Evolutionary conservation across 2,329 filamentous ascomycete species (phyloP).

Genomic region (Orbilia brochopaga): DNA sequence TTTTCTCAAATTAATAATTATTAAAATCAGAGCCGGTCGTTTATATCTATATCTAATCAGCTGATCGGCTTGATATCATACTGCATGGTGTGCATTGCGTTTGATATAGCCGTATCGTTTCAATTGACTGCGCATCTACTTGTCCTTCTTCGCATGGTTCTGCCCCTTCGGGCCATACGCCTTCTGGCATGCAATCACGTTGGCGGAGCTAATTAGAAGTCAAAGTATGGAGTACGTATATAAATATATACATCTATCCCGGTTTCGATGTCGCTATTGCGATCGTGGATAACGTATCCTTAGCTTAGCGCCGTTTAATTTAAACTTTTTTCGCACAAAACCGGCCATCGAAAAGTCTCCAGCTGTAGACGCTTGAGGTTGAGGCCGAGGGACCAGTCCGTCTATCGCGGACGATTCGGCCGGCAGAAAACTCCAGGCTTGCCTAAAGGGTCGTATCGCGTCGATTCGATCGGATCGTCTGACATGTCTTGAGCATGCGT

Average conservation of each 20-base stretch:
- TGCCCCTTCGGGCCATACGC: not conserved
- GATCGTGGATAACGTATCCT: not conserved
- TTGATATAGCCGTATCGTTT: slow-evolving; percentile 1
- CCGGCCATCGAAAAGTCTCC: not conserved
- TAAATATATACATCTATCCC: slow-evolving; percentile 3
- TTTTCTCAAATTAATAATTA: slow-evolving; percentile 1
- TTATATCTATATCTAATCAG: not conserved
- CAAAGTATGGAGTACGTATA: slow-evolving; percentile 9
- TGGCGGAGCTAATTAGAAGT: slow-evolving; percentile 11
- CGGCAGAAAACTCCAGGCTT: not conserved
- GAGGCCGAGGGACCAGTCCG: not conserved
- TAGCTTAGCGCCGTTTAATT: slow-evolving; percentile 7
- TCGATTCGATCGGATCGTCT: slow-evolving; percentile 2
- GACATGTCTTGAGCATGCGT: not conserved
- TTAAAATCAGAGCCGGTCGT: not conserved
- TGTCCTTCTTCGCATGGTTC: not conserved
- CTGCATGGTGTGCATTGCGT: not conserved
- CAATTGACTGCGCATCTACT: not conserved
- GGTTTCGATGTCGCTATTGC: not conserved
- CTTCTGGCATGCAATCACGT: not conserved
- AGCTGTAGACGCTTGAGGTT: not conserved
- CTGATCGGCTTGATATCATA: not conserved
- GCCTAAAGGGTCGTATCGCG: not conserved
- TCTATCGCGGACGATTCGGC: slow-evolving; percentile 7
- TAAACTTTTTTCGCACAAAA: not conserved